A percentile compares a stretch with the other conserved stretches of the same genome.
Evolutionary conservation across 1,284 basidiomycete species (phyloP).

Genomic region (Cryptococcus wingfieldii): DNA sequence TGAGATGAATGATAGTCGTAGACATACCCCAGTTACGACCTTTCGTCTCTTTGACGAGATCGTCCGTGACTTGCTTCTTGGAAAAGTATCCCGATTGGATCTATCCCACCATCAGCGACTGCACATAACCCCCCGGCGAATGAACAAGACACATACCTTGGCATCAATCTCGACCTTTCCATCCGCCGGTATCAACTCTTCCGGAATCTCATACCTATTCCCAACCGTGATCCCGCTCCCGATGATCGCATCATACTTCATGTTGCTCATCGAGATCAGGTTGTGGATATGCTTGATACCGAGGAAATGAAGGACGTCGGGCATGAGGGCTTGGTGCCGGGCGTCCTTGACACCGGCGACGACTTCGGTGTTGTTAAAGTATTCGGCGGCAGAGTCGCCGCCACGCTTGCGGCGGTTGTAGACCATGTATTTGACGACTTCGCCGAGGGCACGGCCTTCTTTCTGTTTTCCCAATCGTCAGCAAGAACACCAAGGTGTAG

Average conservation of each 20-base stretch:
- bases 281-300: constrained; percentile 83
- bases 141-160: constrained; percentile 49
- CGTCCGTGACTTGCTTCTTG: constrained; percentile 65
- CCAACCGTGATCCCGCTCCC: constrained; percentile 78
- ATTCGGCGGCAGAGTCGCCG: constrained; percentile 84
- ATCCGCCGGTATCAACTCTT: constrained; percentile 82
- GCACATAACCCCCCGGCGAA: neutral
- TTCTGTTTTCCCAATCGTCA: neutral
- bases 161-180: constrained; percentile 93
- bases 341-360: constrained; percentile 95
- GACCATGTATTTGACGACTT: constrained; percentile 88
- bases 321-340: constrained; percentile 94
- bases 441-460: constrained; percentile 76
- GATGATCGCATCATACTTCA: constrained; percentile 93
- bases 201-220: constrained; percentile 78
- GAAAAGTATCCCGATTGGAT: constrained; percentile 90
- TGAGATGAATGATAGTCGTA: neutral
- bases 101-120: constrained; percentile 26
- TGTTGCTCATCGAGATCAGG: constrained; percentile 77
- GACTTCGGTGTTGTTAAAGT: constrained; percentile 89
- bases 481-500: too few relatives aligned
- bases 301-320: constrained; percentile 91
- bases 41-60: constrained; percentile 75
- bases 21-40: constrained; percentile 73
- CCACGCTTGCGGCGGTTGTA: constrained; percentile 95